Base-by-base conservation (phyloP, 2,329 filamentous ascomycete genomes). In the Ophiostoma sp. region DNA sequence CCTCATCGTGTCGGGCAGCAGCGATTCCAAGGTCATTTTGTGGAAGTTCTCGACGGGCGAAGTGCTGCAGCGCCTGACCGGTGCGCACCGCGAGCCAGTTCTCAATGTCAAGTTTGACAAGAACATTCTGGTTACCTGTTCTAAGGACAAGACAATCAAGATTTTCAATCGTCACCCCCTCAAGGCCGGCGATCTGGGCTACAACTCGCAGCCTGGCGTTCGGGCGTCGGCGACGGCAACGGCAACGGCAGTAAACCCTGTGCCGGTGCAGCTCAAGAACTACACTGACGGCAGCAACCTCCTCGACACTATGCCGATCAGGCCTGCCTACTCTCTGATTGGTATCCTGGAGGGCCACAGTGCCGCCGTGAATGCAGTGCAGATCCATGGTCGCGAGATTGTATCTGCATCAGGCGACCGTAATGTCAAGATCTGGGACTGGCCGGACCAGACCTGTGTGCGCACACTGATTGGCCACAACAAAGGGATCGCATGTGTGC, bases 401-500 rank as follows among this genome's bases (percentile, higher is more conserved):
- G 94, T 98, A 2, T 98, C 95, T 2, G 95, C 94, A 11, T 97
- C 94, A 69, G 95, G 95, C 23, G 95, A 99, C 78, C 89, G 95
- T 52, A 88, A 91, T 73, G 94, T 99, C 80, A 97, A 97, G 78
- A 86, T 97, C 27, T 99, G 95, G 95, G 90, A 96, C 78, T 92
- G 96, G 82, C 90, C 90, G 23, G 91, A 88, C 8, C 91, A 93
- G 71, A 82, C 85, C 62, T 94, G 92, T 78, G 84, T 86, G 64
- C 88, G 91, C 75, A 96, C 92, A 0, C 88, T 96, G 44, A 84
- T 91, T 54, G 95, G 94, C 1, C 95, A 99, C 76, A 88, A 87
- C 73, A 99, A 99, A 78, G 95, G 95, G 41, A 98, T 99, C 75
- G 95, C 95, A 2, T 99, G 95, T 78, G 94, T 99, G 20, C 94